A percentile compares a stretch with the other conserved stretches of the same genome.
Conservation (phyloP, 2,329 filamentous ascomycete species). For the Xylogone sp. region DNA sequence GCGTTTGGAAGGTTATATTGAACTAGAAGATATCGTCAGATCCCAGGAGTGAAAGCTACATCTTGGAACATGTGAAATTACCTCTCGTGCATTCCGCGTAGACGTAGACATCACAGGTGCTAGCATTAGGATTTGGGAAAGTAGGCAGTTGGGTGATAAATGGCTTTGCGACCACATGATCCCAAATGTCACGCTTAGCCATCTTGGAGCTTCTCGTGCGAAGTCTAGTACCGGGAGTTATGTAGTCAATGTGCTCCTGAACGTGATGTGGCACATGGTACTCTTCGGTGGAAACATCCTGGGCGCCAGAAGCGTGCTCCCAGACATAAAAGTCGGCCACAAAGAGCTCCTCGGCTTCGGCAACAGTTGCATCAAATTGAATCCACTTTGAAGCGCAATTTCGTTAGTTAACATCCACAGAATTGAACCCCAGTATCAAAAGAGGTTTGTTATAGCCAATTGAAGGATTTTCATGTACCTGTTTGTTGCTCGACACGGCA, state of each 20-base stretch:
- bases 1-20: constrained; percentile 40
- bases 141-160: constrained; percentile 18
- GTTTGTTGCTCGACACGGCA: constrained; percentile 30
- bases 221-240: constrained; percentile 52
- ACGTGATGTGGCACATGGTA: constrained; percentile 48
- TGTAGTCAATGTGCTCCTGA: constrained; percentile 49
- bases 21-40: constrained; percentile 7
- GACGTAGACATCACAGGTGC: constrained; percentile 18
- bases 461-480: constrained; percentile 7
- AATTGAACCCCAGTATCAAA: too few species aligned
- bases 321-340: constrained; percentile 52
- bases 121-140: constrained; percentile 17
- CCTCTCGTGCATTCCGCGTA: constrained; percentile 20
- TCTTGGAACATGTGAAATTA: constrained; percentile 2
- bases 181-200: constrained; percentile 2
- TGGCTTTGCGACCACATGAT: constrained; percentile 7
- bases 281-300: constrained; percentile 24
- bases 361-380: constrained; percentile 29
- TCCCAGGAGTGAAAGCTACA: background rate
- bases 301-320: constrained; percentile 49
- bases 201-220: constrained; percentile 18
- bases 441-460: background rate
- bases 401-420: constrained; percentile 1
- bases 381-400: constrained; percentile 26
- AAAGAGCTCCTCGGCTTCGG: constrained; percentile 30